Base-by-base conservation (phyloP, 2,329 filamentous ascomycete genomes). In the Diaporthe helianthi region DNA sequence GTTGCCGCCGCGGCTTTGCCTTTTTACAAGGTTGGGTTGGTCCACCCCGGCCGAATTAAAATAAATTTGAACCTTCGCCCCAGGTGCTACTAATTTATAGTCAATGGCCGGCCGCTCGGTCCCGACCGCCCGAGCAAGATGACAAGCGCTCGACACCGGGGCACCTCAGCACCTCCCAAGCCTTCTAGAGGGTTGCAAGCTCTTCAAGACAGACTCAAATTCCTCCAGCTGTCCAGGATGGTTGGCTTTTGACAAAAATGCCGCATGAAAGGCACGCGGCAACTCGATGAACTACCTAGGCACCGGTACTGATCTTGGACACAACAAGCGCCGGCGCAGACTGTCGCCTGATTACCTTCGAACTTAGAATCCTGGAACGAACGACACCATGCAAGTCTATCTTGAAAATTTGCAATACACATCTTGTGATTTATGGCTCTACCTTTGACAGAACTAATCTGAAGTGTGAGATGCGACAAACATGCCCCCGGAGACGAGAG, bases 241-340 rank as follows among this genome's bases (percentile, higher is more conserved):
- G 26, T 19, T n/a, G 54, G 8, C 36, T 13, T 6, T 33, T 49
- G 44, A 49, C 29, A 63, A 63, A 49, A 63, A 63, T 63, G 58
- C 58, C 58, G 58, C 58, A 63, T 9, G 4, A 26, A 15, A 19
- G 13, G 24, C 58, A 49, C 41, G 19, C 55, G 26, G 6, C 29
- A 5, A 31, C 17, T 60, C 6, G 38, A 31, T 17, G 2, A 47
- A 47, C 4, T 1, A n/a, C n/a, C n/a, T n/a, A n/a, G n/a, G n/a
- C n/a, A n/a, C n/a, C n/a, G n/a, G n/a, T n/a, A 24, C 9, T 13
- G 9, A 47, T 47, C 44, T 47, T 47, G 44, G 44, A 4, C 5
- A 1, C n/a, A 13, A 17, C 17, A 46, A 46, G 55, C 55, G 15
- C 24, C 9, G 19, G 8, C 17, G 26, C 53, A 24, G 38, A n/a